These are phyloP conservation scores for Gyrodon lividus DNA, from an alignment of 768 basidiomycete species.

Conservation along the genomic window DNA sequence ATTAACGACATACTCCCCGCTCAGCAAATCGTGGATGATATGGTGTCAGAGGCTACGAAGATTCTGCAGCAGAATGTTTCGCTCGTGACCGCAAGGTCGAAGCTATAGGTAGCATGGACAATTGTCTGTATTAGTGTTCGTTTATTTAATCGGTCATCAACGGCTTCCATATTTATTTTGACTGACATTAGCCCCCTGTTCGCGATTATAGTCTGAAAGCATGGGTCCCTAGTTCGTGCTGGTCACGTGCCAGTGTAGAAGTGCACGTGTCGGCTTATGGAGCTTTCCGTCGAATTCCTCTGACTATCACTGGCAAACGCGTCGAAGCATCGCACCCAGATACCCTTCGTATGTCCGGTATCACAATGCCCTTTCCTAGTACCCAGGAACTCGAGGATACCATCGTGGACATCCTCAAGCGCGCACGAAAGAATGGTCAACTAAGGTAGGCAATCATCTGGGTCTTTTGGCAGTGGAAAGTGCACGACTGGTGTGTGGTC, in stretches of 20 bases:
- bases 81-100: conserved; percentile 44
- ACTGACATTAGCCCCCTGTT: too few relatives aligned
- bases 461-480: background rate
- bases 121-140: too few relatives aligned
- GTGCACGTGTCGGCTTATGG: too few relatives aligned
- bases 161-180: too few relatives aligned
- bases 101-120: conserved; percentile 38
- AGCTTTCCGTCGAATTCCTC: background rate
- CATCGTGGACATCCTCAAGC: conserved; percentile 20
- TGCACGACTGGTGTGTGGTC: background rate
- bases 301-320: background rate
- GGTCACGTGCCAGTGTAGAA: too few relatives aligned
- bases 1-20: conserved; percentile 80
- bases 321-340: background rate
- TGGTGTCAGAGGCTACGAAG: conserved; percentile 61
- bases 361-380: conserved; percentile 15
- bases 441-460: conserved; percentile 12
- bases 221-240: too few relatives aligned
- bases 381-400: conserved; percentile 15
- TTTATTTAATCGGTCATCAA: too few relatives aligned
- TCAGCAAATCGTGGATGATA: conserved; percentile 76
- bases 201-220: too few relatives aligned
- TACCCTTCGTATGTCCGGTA: background rate
- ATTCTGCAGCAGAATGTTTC: conserved; percentile 43
- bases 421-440: conserved; percentile 21